These are phyloP conservation scores for Knoxdaviesia proteae DNA, from an alignment of 2,329 filamentous ascomycete genomes.

Conservation along the genomic window DNA sequence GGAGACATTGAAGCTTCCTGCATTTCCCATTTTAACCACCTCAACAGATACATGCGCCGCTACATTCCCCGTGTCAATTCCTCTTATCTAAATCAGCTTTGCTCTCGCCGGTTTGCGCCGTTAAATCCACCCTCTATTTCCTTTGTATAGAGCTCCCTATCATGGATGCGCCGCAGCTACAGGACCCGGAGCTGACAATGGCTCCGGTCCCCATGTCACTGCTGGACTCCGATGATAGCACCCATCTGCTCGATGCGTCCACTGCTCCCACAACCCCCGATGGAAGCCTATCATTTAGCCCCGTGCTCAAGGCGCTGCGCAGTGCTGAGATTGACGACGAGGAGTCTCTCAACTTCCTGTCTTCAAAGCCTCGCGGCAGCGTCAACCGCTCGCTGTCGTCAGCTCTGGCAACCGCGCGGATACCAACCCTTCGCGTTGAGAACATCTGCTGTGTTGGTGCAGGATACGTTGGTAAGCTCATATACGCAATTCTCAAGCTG, in stretches of 20 bases:
- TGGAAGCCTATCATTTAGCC: slow-evolving; percentile 20
- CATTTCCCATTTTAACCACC: too few relatives aligned
- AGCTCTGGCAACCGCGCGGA: not conserved
- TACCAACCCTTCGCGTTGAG: slow-evolving; percentile 14
- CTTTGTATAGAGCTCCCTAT: too few relatives aligned
- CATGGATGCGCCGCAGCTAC: too few relatives aligned
- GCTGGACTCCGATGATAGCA: slow-evolving; percentile 12
- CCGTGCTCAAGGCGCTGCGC: slow-evolving; percentile 13
- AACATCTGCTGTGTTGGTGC: slow-evolving; percentile 57
- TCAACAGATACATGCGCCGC: too few relatives aligned
- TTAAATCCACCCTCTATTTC: too few relatives aligned
- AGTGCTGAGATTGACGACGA: slow-evolving; percentile 6
- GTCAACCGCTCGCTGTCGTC: too few relatives aligned
- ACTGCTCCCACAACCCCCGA: slow-evolving; percentile 24
- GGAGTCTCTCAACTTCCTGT: slow-evolving; percentile 1
- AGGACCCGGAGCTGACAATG: not conserved
- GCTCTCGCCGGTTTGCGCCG: too few relatives aligned
- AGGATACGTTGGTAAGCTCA: slow-evolving; percentile 48
- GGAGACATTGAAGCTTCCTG: too few relatives aligned
- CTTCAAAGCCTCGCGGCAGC: too few relatives aligned
- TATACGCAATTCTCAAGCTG: not conserved
- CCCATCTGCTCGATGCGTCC: slow-evolving; percentile 12
- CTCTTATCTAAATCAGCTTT: too few relatives aligned
- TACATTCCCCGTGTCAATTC: too few relatives aligned
- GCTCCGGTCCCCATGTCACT: slow-evolving; percentile 5